These are phyloP conservation scores for Sclerotiophoma versabilis DNA, from an alignment of 2,329 filamentous ascomycete genomes.

Conservation along the genomic window DNA sequence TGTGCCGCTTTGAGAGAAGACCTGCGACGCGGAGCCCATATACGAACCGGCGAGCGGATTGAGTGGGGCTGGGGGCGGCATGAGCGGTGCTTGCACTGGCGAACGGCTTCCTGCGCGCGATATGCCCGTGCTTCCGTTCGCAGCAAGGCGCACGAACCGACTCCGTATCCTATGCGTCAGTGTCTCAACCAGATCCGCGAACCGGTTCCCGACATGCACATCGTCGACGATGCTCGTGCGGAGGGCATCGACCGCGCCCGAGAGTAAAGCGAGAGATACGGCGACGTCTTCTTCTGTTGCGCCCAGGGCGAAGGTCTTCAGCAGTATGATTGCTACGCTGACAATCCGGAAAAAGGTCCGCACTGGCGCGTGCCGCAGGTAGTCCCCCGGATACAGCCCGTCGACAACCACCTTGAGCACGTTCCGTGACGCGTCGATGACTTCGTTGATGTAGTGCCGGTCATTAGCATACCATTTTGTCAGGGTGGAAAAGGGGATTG, in stretches of 20 bases:
- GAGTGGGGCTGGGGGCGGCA: constrained; percentile 39
- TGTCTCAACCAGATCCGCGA: constrained; percentile 82
- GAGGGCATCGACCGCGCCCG: constrained; percentile 75
- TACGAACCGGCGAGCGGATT: constrained; percentile 26
- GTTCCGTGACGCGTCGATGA: constrained; percentile 78
- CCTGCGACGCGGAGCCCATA: constrained; percentile 12
- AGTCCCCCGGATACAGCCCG: constrained; percentile 74
- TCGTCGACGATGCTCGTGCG: constrained; percentile 83
- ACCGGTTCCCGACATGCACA: constrained; percentile 83
- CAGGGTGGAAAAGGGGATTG: constrained; percentile 55
- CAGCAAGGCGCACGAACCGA: constrained; percentile 69
- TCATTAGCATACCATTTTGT: constrained; percentile 64
- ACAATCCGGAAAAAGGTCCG: constrained; percentile 88
- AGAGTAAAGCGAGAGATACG: constrained; percentile 76
- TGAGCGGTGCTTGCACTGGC: constrained; percentile 41
- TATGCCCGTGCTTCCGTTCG: constrained; percentile 54
- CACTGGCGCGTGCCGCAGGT: constrained; percentile 82
- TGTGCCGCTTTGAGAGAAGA: constrained; percentile 12
- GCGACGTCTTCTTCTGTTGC: constrained; percentile 80
- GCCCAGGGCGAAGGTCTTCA: constrained; percentile 84
- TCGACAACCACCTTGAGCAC: constrained; percentile 80
- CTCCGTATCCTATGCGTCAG: constrained; percentile 76
- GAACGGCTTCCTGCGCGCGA: constrained; percentile 42
- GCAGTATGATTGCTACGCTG: constrained; percentile 81
- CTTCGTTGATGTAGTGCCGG: constrained; percentile 69